Conservation (phyloP, 148 eudicot species). For the Pharnaceum exiguum region DNA sequence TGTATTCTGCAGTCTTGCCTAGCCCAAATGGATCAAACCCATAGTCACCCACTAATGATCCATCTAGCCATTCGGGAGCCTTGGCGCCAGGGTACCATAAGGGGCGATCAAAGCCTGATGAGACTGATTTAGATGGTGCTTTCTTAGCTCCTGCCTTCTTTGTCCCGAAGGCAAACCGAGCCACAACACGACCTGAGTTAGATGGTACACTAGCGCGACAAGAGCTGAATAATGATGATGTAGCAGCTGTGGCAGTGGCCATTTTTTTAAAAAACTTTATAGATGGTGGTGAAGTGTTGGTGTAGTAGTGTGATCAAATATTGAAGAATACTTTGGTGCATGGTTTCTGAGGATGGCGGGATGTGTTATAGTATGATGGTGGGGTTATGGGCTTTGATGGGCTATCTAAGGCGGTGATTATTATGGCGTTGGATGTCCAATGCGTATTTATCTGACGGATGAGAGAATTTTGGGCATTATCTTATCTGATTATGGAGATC, state of each 20-base stretch:
- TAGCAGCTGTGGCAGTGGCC: conserved; percentile 54
- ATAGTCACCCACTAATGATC: conserved; percentile 68
- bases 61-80: conserved; percentile 77
- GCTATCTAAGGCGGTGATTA: conserved; percentile 35
- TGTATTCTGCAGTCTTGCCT: conserved; percentile 89
- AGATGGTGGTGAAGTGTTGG: conserved; percentile 3
- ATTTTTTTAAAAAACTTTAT: conserved; percentile 1
- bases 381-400: conserved; percentile 37
- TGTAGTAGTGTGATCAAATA: conserved; percentile 1
- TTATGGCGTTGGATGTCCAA: conserved; percentile 45
- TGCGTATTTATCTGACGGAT: conserved; percentile 66
- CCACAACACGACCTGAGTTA: conserved; percentile 42
- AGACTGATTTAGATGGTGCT: conserved; percentile 20
- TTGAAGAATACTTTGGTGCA: background rate
- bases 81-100: conserved; percentile 91
- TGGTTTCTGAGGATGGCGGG: background rate
- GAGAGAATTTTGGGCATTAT: conserved; percentile 51
- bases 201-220: conserved; percentile 49
- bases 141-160: conserved; percentile 53
- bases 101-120: conserved; percentile 55
- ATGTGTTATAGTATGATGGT: conserved; percentile 16
- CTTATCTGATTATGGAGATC: conserved; percentile 65
- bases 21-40: conserved; percentile 96
- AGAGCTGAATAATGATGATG: conserved; percentile 76
- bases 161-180: conserved; percentile 72